These are phyloP conservation scores for Lentinula detonsa DNA, from an alignment of 768 basidiomycete species.

Conservation along the genomic window DNA sequence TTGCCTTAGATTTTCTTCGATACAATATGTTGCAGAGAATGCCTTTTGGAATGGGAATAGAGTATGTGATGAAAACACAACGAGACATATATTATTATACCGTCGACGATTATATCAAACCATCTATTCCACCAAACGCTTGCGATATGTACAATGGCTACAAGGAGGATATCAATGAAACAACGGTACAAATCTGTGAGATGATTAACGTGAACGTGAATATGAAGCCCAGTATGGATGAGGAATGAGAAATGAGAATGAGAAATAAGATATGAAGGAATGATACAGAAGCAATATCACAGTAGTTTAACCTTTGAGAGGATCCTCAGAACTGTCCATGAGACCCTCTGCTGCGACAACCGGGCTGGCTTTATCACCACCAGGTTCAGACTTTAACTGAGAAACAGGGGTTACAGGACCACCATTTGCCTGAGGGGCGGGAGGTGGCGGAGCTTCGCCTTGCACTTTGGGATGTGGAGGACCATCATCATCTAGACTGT, in stretches of 20 bases:
- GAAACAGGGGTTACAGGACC: constrained; percentile 27
- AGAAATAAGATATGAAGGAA: constrained; percentile 11
- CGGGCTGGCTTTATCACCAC: constrained; percentile 48
- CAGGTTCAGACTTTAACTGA: constrained; percentile 45
- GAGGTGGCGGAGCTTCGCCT: constrained; percentile 41
- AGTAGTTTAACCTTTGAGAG: constrained; percentile 25
- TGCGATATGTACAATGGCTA: constrained; percentile 19
- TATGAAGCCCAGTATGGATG: constrained; percentile 10
- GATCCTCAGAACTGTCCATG: constrained; percentile 59
- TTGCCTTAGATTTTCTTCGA: too few relatives aligned
- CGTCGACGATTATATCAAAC: constrained; percentile 12
- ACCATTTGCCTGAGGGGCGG: constrained; percentile 37
- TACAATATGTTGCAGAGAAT: neutral
- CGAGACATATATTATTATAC: constrained; percentile 8
- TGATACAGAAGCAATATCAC: constrained; percentile 9
- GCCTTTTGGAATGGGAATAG: neutral
- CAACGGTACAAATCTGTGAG: constrained; percentile 19
- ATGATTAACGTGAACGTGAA: constrained; percentile 14
- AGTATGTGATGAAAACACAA: neutral
- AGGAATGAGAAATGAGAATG: constrained; percentile 11
- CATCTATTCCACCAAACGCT: constrained; percentile 17
- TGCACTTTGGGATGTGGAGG: constrained; percentile 21
- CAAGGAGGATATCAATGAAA: constrained; percentile 19
- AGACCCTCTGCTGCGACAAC: constrained; percentile 59
- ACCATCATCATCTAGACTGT: constrained; percentile 15